These are phyloP conservation scores for Rhodamnia rubescens DNA, from an alignment of 345 rosid genomes.

Conservation along the genomic window DNA sequence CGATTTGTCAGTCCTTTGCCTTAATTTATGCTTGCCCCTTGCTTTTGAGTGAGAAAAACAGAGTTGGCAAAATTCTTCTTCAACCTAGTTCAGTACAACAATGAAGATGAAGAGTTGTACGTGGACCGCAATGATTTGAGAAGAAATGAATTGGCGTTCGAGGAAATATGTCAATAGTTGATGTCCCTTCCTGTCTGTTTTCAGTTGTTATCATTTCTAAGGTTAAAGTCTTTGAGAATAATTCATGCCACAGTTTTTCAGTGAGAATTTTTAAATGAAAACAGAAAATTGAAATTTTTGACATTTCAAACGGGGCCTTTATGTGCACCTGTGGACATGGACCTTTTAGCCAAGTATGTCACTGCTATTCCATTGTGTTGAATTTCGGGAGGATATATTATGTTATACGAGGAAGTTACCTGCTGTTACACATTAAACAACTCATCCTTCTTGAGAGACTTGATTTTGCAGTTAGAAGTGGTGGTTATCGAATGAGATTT, in stretches of 20 bases:
- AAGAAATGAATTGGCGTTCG: neutral
- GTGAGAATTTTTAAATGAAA: neutral
- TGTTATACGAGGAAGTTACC: neutral
- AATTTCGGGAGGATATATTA: neutral
- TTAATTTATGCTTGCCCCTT: neutral
- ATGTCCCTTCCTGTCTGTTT: neutral
- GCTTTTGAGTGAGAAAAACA: neutral
- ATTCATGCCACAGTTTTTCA: neutral
- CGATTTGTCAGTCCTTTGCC: neutral
- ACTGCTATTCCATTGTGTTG: neutral
- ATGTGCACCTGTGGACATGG: neutral
- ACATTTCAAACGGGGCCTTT: neutral
- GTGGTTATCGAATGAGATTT: neutral
- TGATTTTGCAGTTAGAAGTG: neutral
- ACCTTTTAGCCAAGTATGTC: neutral
- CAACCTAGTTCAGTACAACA: neutral
- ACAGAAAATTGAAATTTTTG: neutral
- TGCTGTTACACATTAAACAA: neutral
- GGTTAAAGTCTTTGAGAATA: neutral
- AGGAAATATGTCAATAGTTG: neutral
- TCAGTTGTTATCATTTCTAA: neutral
- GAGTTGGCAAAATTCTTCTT: neutral
- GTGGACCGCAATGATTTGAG: neutral
- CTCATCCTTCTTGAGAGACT: neutral
- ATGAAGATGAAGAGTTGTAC: neutral